phyloP scores from a whole-genome alignment of 2,329 filamentous ascomycete genomes.

The Cryphonectria radicalis region DNA sequence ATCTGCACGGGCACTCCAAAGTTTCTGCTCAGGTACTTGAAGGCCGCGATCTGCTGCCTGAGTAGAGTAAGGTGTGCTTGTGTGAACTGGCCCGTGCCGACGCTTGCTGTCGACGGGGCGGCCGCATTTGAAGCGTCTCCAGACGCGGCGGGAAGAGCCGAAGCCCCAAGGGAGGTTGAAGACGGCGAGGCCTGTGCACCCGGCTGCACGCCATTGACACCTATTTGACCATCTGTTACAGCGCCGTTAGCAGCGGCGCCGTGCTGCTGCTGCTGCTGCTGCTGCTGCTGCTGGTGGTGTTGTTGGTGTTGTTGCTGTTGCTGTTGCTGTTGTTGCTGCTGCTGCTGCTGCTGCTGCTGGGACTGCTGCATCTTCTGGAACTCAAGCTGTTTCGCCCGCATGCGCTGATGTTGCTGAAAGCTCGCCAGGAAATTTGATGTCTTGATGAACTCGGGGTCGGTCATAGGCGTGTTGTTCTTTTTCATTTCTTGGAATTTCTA shows the following conservation, averaged over 20 bases:
- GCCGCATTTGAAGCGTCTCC: slow-evolving; percentile 40
- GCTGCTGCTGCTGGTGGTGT: slow-evolving; percentile 55
- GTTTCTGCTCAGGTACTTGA: slow-evolving; percentile 89
- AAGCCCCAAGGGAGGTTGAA: slow-evolving; percentile 42
- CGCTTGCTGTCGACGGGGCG: slow-evolving; percentile 37
- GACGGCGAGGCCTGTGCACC: slow-evolving; percentile 42
- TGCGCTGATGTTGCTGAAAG: slow-evolving; percentile 52
- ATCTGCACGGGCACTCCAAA: slow-evolving; percentile 76
- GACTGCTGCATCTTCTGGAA: slow-evolving; percentile 39
- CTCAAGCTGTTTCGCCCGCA: slow-evolving; percentile 33
- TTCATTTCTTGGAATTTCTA: slow-evolving; percentile 93
- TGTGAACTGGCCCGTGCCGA: slow-evolving; percentile 63
- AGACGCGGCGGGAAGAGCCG: slow-evolving; percentile 44
- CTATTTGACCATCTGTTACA: slow-evolving; percentile 37
- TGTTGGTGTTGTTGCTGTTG: slow-evolving; percentile 38
- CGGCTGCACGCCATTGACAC: slow-evolving; percentile 44
- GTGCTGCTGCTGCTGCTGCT: slow-evolving; percentile 43
- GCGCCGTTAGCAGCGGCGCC: slow-evolving; percentile 57
- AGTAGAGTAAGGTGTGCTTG: slow-evolving; percentile 79
- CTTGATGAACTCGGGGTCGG: slow-evolving; percentile 87
- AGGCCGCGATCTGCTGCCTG: slow-evolving; percentile 86
- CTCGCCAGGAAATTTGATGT: slow-evolving; percentile 74
- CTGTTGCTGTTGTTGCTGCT: slow-evolving; percentile 34
- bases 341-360: slow-evolving; percentile 38
- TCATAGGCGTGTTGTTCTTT: slow-evolving; percentile 76